A percentile compares a stretch with the other conserved stretches of the same genome.
Conservation (phyloP, 2,329 filamentous ascomycete species). For the Ustilaginoidea virens region DNA sequence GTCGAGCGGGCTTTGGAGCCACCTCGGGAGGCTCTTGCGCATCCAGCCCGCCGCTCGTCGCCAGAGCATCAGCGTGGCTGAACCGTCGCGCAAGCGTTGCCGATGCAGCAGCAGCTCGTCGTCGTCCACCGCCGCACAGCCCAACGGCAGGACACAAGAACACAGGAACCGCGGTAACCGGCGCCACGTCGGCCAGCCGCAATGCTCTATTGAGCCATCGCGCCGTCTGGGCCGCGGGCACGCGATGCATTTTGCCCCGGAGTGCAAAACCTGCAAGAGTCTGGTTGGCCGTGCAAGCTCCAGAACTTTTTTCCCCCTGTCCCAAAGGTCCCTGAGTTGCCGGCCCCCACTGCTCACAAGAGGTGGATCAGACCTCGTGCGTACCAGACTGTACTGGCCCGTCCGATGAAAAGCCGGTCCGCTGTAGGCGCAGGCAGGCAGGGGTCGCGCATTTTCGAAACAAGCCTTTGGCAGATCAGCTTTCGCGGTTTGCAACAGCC, state of each 20-base stretch:
- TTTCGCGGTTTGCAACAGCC: no score
- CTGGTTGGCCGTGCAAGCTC: no score
- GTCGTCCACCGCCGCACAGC: conserved; percentile 7
- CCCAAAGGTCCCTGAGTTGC: no score
- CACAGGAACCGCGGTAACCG: conserved; percentile 24
- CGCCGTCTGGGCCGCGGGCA: conserved; percentile 19
- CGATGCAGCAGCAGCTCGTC: conserved; percentile 5
- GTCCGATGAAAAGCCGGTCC: conserved; percentile 9
- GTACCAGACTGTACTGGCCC: no score
- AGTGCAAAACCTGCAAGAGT: no score
- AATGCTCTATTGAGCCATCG: conserved; percentile 27
- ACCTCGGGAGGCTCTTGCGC: background rate
- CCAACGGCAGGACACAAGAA: conserved; percentile 32
- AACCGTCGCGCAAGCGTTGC: conserved; percentile 7
- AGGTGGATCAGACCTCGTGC: no score
- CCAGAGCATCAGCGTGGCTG: conserved; percentile 13
- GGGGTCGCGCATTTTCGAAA: no score
- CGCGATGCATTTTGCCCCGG: conserved; percentile 26
- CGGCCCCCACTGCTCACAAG: background rate
- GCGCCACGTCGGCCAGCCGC: conserved; percentile 22
- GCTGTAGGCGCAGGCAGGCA: no score
- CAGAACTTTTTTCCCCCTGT: no score
- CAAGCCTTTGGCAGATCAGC: no score
- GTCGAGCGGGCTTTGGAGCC: conserved; percentile 5
- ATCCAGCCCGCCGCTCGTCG: conserved; percentile 2